These are phyloP conservation scores for Myxozyma mucilagina DNA, from an alignment of 805 yeast species.

Conservation along the genomic window DNA sequence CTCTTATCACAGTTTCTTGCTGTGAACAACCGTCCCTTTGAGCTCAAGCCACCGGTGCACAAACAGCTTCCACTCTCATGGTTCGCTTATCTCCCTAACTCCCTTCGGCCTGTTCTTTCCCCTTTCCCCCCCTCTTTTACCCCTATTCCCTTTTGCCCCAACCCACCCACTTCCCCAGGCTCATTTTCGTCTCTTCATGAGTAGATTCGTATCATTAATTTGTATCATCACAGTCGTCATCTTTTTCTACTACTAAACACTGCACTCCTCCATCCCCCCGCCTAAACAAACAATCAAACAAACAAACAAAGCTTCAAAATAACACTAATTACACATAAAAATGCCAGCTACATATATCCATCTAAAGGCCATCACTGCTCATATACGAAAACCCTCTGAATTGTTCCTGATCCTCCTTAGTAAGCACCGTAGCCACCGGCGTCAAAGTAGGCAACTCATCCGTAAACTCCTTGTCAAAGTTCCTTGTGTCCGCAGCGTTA, in stretches of 20 bases:
- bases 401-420: slow-evolving; percentile 89
- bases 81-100: neutral
- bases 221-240: neutral
- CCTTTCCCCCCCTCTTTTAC: too few relatives aligned
- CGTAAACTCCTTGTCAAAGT: slow-evolving; percentile 88
- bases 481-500: slow-evolving; percentile 85
- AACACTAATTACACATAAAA: neutral
- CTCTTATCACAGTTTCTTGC: neutral
- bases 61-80: neutral
- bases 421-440: slow-evolving; percentile 85
- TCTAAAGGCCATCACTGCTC: slow-evolving; percentile 16
- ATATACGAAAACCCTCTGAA: slow-evolving; percentile 95
- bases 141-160: neutral
- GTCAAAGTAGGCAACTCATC: slow-evolving; percentile 47
- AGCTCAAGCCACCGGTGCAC: neutral
- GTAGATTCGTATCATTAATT: neutral
- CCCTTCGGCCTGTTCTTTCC: neutral
- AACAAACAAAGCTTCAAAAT: too few relatives aligned
- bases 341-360: neutral
- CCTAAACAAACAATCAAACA: neutral
- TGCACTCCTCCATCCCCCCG: neutral
- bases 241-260: too few relatives aligned
- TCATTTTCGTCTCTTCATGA: neutral
- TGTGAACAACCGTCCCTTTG: neutral
- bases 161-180: neutral